Evolutionary conservation across 2,329 filamentous ascomycete species (phyloP).

Genomic region (Hypomyces perniciosus): DNA sequence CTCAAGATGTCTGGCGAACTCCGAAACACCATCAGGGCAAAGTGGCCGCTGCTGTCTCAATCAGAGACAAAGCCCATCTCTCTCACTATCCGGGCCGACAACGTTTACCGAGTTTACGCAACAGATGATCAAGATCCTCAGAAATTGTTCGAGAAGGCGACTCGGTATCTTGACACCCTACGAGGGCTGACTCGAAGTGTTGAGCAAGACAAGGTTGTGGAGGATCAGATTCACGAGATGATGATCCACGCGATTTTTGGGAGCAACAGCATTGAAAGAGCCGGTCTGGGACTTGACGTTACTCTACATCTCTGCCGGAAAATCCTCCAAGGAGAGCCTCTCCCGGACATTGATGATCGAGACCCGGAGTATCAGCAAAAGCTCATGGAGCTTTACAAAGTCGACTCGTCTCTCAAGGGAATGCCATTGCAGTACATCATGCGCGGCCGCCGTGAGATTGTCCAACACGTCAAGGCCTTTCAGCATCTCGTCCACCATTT

Average conservation of each 20-base stretch:
- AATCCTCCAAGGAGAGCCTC: constrained; percentile 12
- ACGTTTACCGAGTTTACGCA: neutral
- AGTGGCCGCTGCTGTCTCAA: neutral
- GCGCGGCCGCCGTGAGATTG: constrained; percentile 15
- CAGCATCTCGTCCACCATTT: constrained; percentile 16
- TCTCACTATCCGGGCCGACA: neutral
- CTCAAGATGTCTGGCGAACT: neutral
- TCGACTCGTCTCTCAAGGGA: neutral
- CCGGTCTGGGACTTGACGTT: constrained; percentile 13
- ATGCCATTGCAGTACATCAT: constrained; percentile 3
- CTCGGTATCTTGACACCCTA: neutral
- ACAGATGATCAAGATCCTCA: neutral
- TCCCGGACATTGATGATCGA: constrained; percentile 4
- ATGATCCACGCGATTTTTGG: constrained; percentile 20
- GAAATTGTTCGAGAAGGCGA: neutral
- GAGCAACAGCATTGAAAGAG: constrained; percentile 22
- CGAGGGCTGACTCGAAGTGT: neutral
- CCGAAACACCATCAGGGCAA: too few relatives aligned
- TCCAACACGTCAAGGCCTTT: constrained; percentile 20
- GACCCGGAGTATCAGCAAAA: neutral
- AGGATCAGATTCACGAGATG: constrained; percentile 12
- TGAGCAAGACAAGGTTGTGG: constrained; percentile 9
- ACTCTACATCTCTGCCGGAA: constrained; percentile 16
- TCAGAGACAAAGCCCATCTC: neutral
- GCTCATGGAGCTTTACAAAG: constrained; percentile 5